Percentiles rank a stretch among this genome's conserved stretches.
Conservation (phyloP, 495 filamentous ascomycete genomes). For the Penicillium psychrofluorescens region DNA sequence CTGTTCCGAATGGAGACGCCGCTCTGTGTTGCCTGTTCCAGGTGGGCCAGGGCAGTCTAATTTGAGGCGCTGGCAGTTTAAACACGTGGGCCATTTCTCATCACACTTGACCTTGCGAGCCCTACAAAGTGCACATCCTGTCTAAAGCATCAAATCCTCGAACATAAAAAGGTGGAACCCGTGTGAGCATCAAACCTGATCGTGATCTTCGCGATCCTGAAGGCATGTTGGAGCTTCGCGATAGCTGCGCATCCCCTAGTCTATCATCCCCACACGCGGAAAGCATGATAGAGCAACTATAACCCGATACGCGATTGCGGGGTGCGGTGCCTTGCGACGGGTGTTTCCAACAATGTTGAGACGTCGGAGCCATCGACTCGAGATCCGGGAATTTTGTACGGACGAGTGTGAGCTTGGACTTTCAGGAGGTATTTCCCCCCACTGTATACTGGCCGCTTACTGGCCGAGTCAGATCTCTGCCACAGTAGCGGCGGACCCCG, state of each 20-base stretch:
- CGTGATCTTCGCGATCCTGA: conserved; percentile 7
- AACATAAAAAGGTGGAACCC: not conserved
- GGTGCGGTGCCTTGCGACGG: too few species aligned
- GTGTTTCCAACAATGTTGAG: too few species aligned
- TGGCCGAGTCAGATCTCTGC: too few species aligned
- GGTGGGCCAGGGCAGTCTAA: conserved; percentile 13
- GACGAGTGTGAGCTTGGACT: too few species aligned
- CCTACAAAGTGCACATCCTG: conserved; percentile 13
- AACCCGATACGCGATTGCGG: too few species aligned
- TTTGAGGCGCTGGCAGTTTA: conserved; percentile 10
- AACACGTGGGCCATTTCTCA: conserved; percentile 12
- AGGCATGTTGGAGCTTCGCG: too few species aligned
- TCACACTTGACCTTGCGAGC: conserved; percentile 16
- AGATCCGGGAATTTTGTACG: too few species aligned
- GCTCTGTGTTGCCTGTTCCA: not conserved
- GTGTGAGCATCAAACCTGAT: conserved; percentile 7
- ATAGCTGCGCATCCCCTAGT: not conserved
- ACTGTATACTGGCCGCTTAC: too few species aligned
- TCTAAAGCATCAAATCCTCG: not conserved
- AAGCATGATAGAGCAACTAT: conserved; percentile 2
- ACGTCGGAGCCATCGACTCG: too few species aligned
- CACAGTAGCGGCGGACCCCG: too few species aligned
- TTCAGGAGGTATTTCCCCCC: too few species aligned
- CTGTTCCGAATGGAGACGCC: not conserved
- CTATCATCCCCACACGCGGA: conserved; percentile 6